phyloP scores from a whole-genome alignment of 176 grass and related monocot genomes.

The Eragrostis curvula region DNA sequence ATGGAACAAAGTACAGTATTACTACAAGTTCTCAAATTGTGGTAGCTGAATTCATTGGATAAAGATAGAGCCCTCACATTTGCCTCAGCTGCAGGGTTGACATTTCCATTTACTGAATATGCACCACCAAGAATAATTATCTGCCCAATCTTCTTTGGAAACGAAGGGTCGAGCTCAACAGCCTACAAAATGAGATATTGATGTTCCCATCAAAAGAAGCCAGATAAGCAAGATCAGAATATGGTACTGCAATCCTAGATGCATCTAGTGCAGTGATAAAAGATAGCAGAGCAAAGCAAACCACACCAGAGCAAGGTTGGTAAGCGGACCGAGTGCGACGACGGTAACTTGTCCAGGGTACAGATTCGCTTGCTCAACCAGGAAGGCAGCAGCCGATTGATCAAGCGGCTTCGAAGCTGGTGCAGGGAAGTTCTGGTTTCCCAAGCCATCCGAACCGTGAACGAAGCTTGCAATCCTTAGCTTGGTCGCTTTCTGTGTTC shows the following conservation, averaged over 20 bases:
- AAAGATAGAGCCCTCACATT: slow-evolving; percentile 59
- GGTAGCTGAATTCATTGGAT: background rate
- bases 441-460: slow-evolving; percentile 76
- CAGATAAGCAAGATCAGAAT: background rate
- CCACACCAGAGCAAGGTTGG: slow-evolving; percentile 85
- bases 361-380: slow-evolving; percentile 77
- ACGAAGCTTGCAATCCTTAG: slow-evolving; percentile 85
- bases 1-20: slow-evolving; percentile 10
- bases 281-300: slow-evolving; percentile 11
- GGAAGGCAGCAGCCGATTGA: slow-evolving; percentile 70
- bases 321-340: slow-evolving; percentile 87
- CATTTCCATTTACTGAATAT: slow-evolving; percentile 96
- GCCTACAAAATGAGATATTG: slow-evolving; percentile 51
- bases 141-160: slow-evolving; percentile 87
- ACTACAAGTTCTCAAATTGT: background rate
- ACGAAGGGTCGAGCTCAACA: slow-evolving; percentile 73
- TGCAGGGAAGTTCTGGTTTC: slow-evolving; percentile 83
- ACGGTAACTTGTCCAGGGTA: slow-evolving; percentile 77
- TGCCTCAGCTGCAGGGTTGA: slow-evolving; percentile 91
- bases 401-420: slow-evolving; percentile 54
- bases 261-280: background rate
- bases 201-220: slow-evolving; percentile 4
- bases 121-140: slow-evolving; percentile 92
- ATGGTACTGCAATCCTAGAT: background rate
- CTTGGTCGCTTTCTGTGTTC: slow-evolving; percentile 79